Evolutionary conservation across 306 rosid genomes (phyloP).

Genomic region (Begonia fuchsioides): DNA sequence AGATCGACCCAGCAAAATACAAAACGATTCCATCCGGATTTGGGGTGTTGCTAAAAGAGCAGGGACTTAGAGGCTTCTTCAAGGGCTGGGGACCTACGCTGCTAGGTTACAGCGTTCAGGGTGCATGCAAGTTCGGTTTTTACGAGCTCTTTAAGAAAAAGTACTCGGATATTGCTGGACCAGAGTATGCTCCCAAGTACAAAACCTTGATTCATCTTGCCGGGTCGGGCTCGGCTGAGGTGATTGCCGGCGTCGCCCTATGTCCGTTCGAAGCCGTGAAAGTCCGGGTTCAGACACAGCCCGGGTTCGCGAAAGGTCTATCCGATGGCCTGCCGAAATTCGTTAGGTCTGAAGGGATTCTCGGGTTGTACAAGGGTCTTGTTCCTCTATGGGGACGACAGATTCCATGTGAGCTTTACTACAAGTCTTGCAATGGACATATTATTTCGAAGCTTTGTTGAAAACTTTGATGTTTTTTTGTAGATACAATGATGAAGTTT

Average conservation of each 20-base stretch:
- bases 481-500: constrained; percentile 97
- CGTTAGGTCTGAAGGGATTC: constrained; percentile 67
- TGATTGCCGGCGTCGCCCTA: constrained; percentile 83
- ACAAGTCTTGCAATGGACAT: too few relatives aligned
- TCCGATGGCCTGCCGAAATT: constrained; percentile 87
- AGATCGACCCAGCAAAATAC: constrained; percentile 91
- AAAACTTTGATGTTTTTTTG: constrained; percentile 1
- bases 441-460: too few relatives aligned
- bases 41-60: constrained; percentile 83
- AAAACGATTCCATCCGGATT: constrained; percentile 77
- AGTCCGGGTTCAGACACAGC: constrained; percentile 95
- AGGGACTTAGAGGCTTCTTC: constrained; percentile 73
- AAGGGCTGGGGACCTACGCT: constrained; percentile 95
- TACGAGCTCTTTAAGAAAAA: constrained; percentile 91
- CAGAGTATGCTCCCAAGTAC: constrained; percentile 83
- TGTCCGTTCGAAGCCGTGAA: constrained; percentile 98
- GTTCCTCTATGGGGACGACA: constrained; percentile 99
- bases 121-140: constrained; percentile 95
- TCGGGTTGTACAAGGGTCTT: constrained; percentile 89
- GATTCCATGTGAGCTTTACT: constrained; percentile 64
- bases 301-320: constrained; percentile 87
- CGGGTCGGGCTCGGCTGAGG: constrained; percentile 94
- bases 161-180: constrained; percentile 91
- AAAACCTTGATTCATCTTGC: constrained; percentile 97
- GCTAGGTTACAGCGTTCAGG: constrained; percentile 96